Evolutionary conservation across 108 stramenopile species (phyloP), one percentile per base, ranked within the genome.

Genomic region (Skeletonema costatum): DNA sequence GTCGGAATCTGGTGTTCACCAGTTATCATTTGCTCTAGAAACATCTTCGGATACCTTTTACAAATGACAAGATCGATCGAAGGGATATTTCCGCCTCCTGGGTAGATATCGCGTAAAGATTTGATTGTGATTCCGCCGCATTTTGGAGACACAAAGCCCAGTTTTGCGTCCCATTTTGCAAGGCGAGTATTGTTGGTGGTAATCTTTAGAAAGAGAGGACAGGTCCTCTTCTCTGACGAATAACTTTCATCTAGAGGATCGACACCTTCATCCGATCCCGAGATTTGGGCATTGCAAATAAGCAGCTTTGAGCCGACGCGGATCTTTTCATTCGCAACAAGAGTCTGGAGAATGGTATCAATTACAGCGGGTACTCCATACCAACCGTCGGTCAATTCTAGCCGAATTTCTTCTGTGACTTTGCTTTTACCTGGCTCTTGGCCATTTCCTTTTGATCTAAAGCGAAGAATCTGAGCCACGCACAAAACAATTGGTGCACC

Each of bases 341-440:
- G 75, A 17, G 64, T 48, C 17, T 58, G 38, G 17, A 96, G 75
- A 29, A 64, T 33, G 14, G 17, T 13, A 72, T 96, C 95, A 6
- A 90, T 62, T 9, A 72, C 33, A 32, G 90, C 89, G 44, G 83
- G 79, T 12, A 94, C 64, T 36, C 86, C 74, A 81, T 96, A 94
- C 95, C 95, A 96, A 1, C 93, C 93, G 81, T 96, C 95, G 12
- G 88, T 90, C 30, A 94, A 76, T 73, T 92, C 90, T 32, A 94
- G 12, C 32, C 76, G 59, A 30, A 64, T 61, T 38, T 76, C 86
- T 31, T 64, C 70, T 21, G 36, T 46, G 48, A 39, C 13, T 38
- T 11, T 10, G 29, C 53, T 59, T 60, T 31, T 41, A 1, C n/a
- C 42, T 61, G 64, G 14, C 29, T 65, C 19, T 13, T 29, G 61